phyloP scores from a whole-genome alignment of 148 eudicot genomes.

The Dysphania ambrosioides region DNA sequence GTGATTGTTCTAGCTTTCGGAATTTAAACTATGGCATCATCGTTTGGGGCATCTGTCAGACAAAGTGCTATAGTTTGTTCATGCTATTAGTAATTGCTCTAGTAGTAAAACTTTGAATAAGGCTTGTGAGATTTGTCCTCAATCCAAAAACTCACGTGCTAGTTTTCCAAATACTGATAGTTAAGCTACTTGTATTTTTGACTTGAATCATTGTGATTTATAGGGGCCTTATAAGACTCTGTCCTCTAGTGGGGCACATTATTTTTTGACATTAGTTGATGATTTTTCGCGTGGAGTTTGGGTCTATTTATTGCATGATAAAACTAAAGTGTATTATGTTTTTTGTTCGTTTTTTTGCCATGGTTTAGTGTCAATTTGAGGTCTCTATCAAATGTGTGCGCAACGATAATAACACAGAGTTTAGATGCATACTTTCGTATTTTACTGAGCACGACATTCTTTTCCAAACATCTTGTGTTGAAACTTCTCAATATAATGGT shows the following conservation, averaged over 20 bases:
- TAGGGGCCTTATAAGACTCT: no score
- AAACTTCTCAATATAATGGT: conserved; percentile 17
- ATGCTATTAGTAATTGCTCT: not conserved
- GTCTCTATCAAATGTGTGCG: not conserved
- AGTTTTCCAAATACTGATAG: no score
- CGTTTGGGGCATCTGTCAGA: not conserved
- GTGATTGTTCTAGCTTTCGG: not conserved
- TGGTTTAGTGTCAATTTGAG: conserved; percentile 3
- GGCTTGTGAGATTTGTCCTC: no score
- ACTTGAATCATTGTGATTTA: no score
- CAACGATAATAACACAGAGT: not conserved
- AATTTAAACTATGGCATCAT: not conserved
- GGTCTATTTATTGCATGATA: no score
- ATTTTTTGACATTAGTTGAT: conserved; percentile 14
- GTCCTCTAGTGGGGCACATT: conserved; percentile 9
- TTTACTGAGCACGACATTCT: not conserved
- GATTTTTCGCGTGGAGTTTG: not conserved
- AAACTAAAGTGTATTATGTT: no score
- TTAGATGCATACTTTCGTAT: not conserved
- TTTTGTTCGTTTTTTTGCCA: not conserved
- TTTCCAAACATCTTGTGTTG: not conserved
- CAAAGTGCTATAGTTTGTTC: not conserved
- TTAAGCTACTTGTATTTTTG: no score
- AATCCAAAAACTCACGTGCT: no score
- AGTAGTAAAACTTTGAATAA: not conserved